These are phyloP conservation scores for Kwoniella shandongensis DNA, from an alignment of 768 basidiomycete species.

Conservation along the genomic window DNA sequence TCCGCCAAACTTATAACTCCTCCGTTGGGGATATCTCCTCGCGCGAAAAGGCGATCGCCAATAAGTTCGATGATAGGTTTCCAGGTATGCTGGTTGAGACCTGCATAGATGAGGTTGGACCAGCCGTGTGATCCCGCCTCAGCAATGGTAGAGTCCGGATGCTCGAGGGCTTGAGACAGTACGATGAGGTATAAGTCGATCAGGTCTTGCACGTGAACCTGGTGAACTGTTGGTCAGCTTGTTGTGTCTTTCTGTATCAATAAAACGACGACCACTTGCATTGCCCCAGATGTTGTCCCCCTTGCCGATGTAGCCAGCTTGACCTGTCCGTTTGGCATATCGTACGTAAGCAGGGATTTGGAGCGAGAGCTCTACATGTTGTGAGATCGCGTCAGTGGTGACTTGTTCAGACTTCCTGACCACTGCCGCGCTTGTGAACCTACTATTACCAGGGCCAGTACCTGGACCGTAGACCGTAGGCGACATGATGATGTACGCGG, in stretches of 20 bases:
- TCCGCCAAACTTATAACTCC: slow-evolving; percentile 20
- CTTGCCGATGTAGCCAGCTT: slow-evolving; percentile 24
- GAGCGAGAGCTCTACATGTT: slow-evolving; percentile 10
- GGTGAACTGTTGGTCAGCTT: neutral
- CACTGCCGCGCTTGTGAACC: neutral
- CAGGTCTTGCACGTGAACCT: slow-evolving; percentile 25
- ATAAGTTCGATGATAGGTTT: slow-evolving; percentile 16
- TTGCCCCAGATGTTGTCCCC: slow-evolving; percentile 27
- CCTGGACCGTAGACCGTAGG: slow-evolving; percentile 28
- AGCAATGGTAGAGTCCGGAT: slow-evolving; percentile 6
- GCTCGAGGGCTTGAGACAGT: neutral
- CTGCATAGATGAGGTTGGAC: slow-evolving; percentile 28
- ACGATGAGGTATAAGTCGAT: slow-evolving; percentile 12
- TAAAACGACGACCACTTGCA: slow-evolving; percentile 6
- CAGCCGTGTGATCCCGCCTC: slow-evolving; percentile 16
- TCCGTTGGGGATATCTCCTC: slow-evolving; percentile 12
- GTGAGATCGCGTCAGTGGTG: neutral
- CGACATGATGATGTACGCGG: slow-evolving; percentile 24
- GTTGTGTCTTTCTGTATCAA: neutral
- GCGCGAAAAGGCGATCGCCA: slow-evolving; percentile 13
- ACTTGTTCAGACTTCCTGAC: neutral
- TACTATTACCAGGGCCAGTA: slow-evolving; percentile 22
- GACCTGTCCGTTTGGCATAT: slow-evolving; percentile 19
- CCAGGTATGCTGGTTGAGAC: slow-evolving; percentile 23
- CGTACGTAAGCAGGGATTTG: slow-evolving; percentile 25